Base-by-base conservation (phyloP, 805 yeast genomes). In the Myxozyma sirexii region DNA sequence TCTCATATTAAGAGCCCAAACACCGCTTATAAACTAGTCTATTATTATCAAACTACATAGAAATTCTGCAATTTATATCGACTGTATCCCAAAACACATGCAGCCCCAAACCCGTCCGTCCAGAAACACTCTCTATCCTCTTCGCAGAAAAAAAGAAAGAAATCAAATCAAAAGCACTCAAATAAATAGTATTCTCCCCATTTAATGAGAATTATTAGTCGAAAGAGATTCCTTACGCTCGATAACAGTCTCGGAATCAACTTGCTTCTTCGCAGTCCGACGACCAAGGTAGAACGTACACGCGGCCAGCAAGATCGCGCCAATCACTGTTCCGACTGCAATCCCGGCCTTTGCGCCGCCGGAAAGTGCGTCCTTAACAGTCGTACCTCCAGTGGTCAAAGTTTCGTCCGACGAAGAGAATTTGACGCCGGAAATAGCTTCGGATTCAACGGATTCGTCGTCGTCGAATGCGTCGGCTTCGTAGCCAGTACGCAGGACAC, bases 271-370 rank as follows among this genome's bases (percentile, higher is more conserved):
- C 1, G 53, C 53, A 23, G 53, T 33, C 5, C 53, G 53, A 17
- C 53, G 53, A 35, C 53, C 53, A 29, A 48, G 15, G 43, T 48
- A 48, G 33, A 33, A 48, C 10, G 53, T 35, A n/a, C 35, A 51
- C 4, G 47, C 58, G 24, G 26, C 27, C 52, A 55, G 41, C 24
- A 55, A 4, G 21, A 49, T 24, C 26, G 49, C 60, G 27, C 59
- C 59, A 8, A 50, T 29, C 5, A 55, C 37, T 2, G 59, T 27
- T 13, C 59, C 59, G 31, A 55, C 55, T 31, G 55, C 48, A 24
- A 49, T 55, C n/a, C 59, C 59, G 24, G 57, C 59, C n/a, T 31
- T 39, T 7, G 44, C 47, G 12, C 59, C 59, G 31, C 38, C 45
- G 6, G 59, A 50, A 5, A 55, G 29, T 12, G 49, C 50, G 29